These are phyloP conservation scores for Podospora australis DNA, from an alignment of 495 filamentous ascomycete species.

Conservation along the genomic window DNA sequence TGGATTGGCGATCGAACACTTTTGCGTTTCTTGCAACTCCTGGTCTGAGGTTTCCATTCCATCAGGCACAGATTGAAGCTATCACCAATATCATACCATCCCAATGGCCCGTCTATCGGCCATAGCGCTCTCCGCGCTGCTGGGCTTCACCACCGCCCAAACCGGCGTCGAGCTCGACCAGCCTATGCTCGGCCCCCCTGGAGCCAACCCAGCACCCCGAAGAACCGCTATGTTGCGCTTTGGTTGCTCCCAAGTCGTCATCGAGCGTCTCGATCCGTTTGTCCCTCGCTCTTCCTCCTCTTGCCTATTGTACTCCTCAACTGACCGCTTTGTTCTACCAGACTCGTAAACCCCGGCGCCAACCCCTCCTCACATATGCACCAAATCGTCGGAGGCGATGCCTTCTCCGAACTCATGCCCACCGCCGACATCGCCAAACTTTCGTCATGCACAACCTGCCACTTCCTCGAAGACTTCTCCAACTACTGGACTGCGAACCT, in stretches of 20 bases:
- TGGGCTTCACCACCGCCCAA: not conserved
- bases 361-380: slow-evolving; percentile 21
- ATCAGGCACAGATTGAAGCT: too few species aligned
- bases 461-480: slow-evolving; percentile 31
- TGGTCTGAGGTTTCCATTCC: too few species aligned
- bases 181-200: not conserved
- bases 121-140: not conserved
- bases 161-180: not conserved
- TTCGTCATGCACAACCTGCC: slow-evolving; percentile 31
- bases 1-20: too few species aligned
- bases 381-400: slow-evolving; percentile 21
- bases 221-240: slow-evolving; percentile 48
- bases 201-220: not conserved
- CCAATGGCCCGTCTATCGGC: too few species aligned
- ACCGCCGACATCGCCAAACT: slow-evolving; percentile 22
- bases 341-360: slow-evolving; percentile 20
- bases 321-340: too few species aligned
- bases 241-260: slow-evolving; percentile 39
- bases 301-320: too few species aligned
- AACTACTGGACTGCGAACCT: slow-evolving; percentile 42
- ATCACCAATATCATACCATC: too few species aligned
- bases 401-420: slow-evolving; percentile 20
- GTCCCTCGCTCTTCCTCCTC: too few species aligned
- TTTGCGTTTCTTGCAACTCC: too few species aligned
- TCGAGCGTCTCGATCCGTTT: slow-evolving; percentile 23